Base-by-base conservation (phyloP, 192 early-diverging fungal genomes). In the Martensiomyces pterosporus region DNA sequence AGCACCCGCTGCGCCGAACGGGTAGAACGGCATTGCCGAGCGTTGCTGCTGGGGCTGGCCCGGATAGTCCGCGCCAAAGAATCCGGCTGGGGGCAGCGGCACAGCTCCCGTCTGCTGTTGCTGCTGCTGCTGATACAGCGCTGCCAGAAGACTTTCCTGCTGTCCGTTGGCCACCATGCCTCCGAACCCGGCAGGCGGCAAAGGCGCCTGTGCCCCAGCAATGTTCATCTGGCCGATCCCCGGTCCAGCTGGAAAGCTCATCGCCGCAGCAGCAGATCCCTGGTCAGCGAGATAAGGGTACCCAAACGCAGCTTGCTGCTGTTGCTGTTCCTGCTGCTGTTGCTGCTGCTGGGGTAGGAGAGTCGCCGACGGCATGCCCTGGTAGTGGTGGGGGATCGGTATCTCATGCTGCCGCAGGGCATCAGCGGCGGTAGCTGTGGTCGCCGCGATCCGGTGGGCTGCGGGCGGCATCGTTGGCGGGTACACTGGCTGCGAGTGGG, bases 161-260 rank as follows among this genome's bases (percentile, higher is more conserved):
- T 24, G 52, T 35, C 35, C 42, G 21, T 27, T 27, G n/a, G 43
- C 63, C 26, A 58, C 67, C 67, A 70, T 70, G 45, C 67, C 67
- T 17, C 67, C 67, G 51, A 55, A 70, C 16, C 60, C 55, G 4
- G 66, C 56, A 4, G 57, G 43, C 27, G 44, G 29, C 9, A 38
- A 2, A 16, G 26, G 29, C 14, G 17, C 2, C 38, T 39, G 38
- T 58, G 56, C 43, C 3, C 21, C 34, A 13, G 12, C 16, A 12
- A 14, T 32, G 6, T 12, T 12, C 29, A 32, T 32, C 29, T 5
- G 29, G 12, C 12, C 12, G 6, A 32, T 32, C 29, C 5, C 6
- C 29, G 29, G 12, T 12, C 6, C 29, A 12, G 43, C 65, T 6
- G 67, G 67, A 23, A 53, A 70, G 55, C 67, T 70, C 67, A 70